Base-by-base conservation (phyloP, 768 basidiomycete species). In the Lactarius deliciosus region DNA sequence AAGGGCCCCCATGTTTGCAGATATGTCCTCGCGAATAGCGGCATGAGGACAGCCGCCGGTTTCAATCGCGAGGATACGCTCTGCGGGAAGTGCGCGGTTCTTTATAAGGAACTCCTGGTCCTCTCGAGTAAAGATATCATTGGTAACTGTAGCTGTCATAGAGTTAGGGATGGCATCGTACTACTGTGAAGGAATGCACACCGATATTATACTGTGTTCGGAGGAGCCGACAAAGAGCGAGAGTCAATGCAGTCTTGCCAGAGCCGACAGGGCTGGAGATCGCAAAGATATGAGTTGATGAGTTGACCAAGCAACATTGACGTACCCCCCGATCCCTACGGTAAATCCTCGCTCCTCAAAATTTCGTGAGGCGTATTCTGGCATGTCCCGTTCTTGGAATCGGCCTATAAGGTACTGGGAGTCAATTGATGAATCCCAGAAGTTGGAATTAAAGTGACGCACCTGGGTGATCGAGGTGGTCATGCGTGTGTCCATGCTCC, bases 21-120 rank as follows among this genome's bases (percentile, higher is more conserved):
- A 93, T 74, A 99, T 97, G 74, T 99, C 96, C 77, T 99, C 96
- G 66, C 96, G 86, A 71, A 99, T 99, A 7, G 96, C 96, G 1
- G 96, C 96, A 76, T 99, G 96, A 2, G 96, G 96, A 76, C 96
- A 99, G 1, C 97, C 96, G 20, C 94, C 96, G 0, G 96, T 99
- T 79, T 99, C 97, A 68, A 99, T 98, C 1, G 96, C 96, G 22
- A 92, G 85, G 72, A 99, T 98, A 38, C 94, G 92, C 30, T 84
- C 83, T 4, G 87, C 76, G 0, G 92, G 90, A 7, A 99, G 85
- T 0, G 96, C 96, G 64, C 89, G 85, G 78, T 98, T 93, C 73
- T 85, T 88, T 74, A 99, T 96, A 43, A 99, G 80, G 77, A 99
- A 99, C 73, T 98, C 96, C 76, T 97, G 95, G 74, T 98, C 96